These are phyloP conservation scores for Colletotrichum sp. DNA, from an alignment of 2,329 filamentous ascomycete genomes.

Conservation along the genomic window DNA sequence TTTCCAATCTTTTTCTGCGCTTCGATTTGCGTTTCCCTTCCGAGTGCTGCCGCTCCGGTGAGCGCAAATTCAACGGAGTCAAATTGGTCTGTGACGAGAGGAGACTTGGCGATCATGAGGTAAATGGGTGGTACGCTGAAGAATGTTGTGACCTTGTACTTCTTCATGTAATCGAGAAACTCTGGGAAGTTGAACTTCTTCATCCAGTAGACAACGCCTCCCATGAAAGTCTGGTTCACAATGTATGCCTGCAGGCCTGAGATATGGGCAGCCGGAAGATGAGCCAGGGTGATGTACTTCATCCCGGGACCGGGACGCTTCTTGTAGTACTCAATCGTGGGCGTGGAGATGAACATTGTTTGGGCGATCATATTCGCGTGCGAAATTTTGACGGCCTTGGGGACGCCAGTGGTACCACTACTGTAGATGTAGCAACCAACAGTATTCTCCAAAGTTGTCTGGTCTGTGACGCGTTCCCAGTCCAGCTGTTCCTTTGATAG, in stretches of 20 bases:
- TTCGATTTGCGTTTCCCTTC: constrained; percentile 55
- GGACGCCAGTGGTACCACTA: constrained; percentile 53
- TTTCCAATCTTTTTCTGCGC: constrained; percentile 53
- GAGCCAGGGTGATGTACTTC: constrained; percentile 40
- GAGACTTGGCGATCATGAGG: constrained; percentile 61
- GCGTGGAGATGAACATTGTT: constrained; percentile 32
- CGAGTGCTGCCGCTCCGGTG: constrained; percentile 62
- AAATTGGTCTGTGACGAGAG: constrained; percentile 61
- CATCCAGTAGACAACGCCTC: constrained; percentile 66
- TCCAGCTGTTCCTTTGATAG: constrained; percentile 43
- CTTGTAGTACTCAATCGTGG: constrained; percentile 32
- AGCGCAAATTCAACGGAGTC: constrained; percentile 50
- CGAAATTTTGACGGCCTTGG: constrained; percentile 51
- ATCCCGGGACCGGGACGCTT: constrained; percentile 25
- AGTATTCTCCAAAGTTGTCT: constrained; percentile 42
- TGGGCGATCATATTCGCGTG: constrained; percentile 49
- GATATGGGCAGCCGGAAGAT: constrained; percentile 51
- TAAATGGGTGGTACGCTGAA: constrained; percentile 68
- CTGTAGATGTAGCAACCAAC: constrained; percentile 51
- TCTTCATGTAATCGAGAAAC: constrained; percentile 58
- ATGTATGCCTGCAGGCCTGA: constrained; percentile 51
- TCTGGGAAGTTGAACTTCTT: constrained; percentile 59
- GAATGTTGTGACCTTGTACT: constrained; percentile 56
- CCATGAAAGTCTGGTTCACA: constrained; percentile 43
- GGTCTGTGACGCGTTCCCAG: constrained; percentile 61